A percentile compares a stretch with the other conserved stretches of the same genome.
Conservation (phyloP, 169 alveolate species). For the Eimeria acervulina region DNA sequence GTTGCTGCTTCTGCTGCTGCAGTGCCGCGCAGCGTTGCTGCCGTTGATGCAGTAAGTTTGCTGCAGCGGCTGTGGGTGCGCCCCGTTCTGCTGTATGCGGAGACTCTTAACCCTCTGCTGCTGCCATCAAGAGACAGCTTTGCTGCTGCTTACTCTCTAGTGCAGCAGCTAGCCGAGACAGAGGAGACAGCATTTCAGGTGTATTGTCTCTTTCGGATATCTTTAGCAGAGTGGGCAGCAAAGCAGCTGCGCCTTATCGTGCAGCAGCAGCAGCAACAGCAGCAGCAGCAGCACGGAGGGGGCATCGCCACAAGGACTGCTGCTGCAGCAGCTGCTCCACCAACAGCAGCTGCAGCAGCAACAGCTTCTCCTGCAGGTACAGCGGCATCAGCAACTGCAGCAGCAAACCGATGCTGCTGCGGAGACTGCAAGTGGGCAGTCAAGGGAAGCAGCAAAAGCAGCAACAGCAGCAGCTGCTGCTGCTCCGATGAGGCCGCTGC, state of each 20-base stretch:
- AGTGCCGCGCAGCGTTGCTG: conserved; percentile 52
- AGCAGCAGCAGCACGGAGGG: conserved; percentile 17
- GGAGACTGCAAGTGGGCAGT: background rate
- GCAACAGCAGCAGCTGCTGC: conserved; percentile 36
- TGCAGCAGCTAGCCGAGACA: conserved; percentile 57
- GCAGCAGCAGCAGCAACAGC: conserved; percentile 61
- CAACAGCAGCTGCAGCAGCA: background rate
- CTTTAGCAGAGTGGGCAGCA: conserved; percentile 67
- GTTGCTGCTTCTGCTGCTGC: conserved; percentile 69
- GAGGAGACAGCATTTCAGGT: conserved; percentile 74
- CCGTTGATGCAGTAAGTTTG: conserved; percentile 20
- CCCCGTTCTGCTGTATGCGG: conserved; percentile 65
- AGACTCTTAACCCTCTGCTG: conserved; percentile 45
- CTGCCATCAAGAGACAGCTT: conserved; percentile 56
- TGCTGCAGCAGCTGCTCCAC: background rate
- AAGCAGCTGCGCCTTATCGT: conserved; percentile 36
- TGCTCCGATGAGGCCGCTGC: background rate
- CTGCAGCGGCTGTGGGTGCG: conserved; percentile 70
- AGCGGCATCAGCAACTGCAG: background rate
- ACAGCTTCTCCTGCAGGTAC: background rate
- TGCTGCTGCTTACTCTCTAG: conserved; percentile 54
- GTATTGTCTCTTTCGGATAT: conserved; percentile 65
- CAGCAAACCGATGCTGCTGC: conserved; percentile 1
- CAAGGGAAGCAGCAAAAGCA: conserved; percentile 5
- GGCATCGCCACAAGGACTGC: background rate